A percentile compares a stretch with the other conserved stretches of the same genome.
These are phyloP conservation scores for Alternaria solani DNA, from an alignment of 2,329 filamentous ascomycete species.

Conservation along the genomic window DNA sequence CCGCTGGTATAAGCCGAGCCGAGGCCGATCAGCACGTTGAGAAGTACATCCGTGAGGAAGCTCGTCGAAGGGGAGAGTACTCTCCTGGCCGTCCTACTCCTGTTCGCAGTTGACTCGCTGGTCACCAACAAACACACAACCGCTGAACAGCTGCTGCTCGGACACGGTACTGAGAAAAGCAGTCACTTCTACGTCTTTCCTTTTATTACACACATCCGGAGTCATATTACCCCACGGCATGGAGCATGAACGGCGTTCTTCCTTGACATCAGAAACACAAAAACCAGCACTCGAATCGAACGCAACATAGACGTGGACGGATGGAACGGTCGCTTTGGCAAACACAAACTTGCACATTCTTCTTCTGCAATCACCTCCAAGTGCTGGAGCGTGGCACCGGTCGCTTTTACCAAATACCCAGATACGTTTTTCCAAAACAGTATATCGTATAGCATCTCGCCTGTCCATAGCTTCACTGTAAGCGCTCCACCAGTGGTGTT, in stretches of 20 bases:
- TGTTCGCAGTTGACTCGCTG: constrained; percentile 44
- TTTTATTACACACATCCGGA: constrained; percentile 16
- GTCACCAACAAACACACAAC: constrained; percentile 9
- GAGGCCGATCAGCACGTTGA: constrained; percentile 55
- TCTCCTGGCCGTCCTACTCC: constrained; percentile 41
- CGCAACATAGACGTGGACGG: constrained; percentile 8
- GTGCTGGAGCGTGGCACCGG: constrained; percentile 46
- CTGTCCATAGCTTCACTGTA: constrained; percentile 37
- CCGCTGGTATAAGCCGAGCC: constrained; percentile 52
- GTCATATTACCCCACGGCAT: constrained; percentile 21
- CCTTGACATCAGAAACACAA: constrained; percentile 27
- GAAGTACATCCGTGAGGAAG: constrained; percentile 57
- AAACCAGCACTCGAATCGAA: constrained; percentile 8
- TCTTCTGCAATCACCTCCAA: constrained; percentile 42
- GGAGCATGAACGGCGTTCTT: constrained; percentile 46
- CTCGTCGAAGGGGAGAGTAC: constrained; percentile 47
- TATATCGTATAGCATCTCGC: constrained; percentile 30
- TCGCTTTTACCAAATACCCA: constrained; percentile 38
- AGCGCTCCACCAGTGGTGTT: constrained; percentile 41
- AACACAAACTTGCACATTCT: constrained; percentile 26
- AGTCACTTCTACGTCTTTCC: not conserved
- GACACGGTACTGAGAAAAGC: constrained; percentile 7
- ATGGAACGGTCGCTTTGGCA: constrained; percentile 15
- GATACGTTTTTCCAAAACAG: constrained; percentile 13
- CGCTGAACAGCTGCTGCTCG: constrained; percentile 3